Evolutionary conservation across 768 basidiomycete genomes (phyloP).

Genomic region (Cyclocybe aegerita): DNA sequence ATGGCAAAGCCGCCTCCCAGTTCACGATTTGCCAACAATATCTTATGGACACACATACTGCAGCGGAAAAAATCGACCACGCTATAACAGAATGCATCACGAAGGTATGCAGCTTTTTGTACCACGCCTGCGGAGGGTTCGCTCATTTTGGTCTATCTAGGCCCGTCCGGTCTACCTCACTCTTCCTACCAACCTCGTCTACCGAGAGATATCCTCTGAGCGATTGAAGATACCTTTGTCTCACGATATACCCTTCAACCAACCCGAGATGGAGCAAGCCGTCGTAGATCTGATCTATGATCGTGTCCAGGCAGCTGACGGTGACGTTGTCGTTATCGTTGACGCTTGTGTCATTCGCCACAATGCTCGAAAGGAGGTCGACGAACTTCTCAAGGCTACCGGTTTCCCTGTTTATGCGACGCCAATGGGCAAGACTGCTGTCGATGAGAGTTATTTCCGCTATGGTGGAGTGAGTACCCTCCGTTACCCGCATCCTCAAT

Average conservation of each 20-base stretch:
- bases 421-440: constrained; percentile 79
- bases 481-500: neutral
- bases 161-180: constrained; percentile 87
- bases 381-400: constrained; percentile 62
- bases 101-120: constrained; percentile 30
- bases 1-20: constrained; percentile 69
- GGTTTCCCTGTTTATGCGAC: constrained; percentile 73
- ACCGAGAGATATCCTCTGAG: constrained; percentile 62
- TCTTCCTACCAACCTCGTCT: constrained; percentile 82
- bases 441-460: constrained; percentile 68
- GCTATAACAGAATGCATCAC: constrained; percentile 70
- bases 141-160: constrained; percentile 26
- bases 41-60: constrained; percentile 51
- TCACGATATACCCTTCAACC: constrained; percentile 48
- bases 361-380: constrained; percentile 59
- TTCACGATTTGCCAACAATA: constrained; percentile 70
- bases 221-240: constrained; percentile 61
- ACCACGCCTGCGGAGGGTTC: too few relatives aligned
- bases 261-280: constrained; percentile 58
- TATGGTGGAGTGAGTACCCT: constrained; percentile 66
- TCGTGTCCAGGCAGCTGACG: constrained; percentile 60
- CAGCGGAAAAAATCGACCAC: constrained; percentile 75
- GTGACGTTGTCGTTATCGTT: constrained; percentile 72
- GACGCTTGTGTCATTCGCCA: constrained; percentile 83
- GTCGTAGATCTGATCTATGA: constrained; percentile 74